A percentile compares a stretch with the other conserved stretches of the same genome.
Evolutionary conservation across 164 flowering plant genomes (phyloP).

Genomic region (Brasenia schreberi): DNA sequence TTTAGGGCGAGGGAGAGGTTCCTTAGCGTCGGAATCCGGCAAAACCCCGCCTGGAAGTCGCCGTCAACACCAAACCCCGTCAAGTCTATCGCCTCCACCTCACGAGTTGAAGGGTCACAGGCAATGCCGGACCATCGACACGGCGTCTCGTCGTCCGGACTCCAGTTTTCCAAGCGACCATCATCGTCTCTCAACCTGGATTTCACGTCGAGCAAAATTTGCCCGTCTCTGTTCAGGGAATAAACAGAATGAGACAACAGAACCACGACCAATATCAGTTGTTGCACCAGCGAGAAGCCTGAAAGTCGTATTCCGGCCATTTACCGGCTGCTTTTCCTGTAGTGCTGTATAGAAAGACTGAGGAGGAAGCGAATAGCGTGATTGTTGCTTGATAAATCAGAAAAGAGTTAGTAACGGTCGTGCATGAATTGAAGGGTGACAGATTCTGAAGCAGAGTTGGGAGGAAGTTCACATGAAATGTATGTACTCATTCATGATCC

Average conservation of each 20-base stretch:
- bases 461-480: neutral
- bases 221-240: constrained; percentile 1
- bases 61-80: constrained; percentile 26
- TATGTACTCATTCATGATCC: neutral
- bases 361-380: neutral
- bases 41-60: constrained; percentile 38
- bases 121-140: constrained; percentile 68
- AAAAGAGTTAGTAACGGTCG: neutral
- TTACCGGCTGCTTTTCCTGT: neutral
- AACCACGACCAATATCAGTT: neutral
- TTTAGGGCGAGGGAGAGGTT: constrained; percentile 32
- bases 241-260: neutral
- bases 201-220: constrained; percentile 7
- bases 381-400: neutral
- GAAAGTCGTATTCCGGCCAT: neutral
- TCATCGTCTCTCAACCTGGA: constrained; percentile 1
- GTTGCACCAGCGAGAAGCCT: neutral
- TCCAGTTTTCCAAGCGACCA: constrained; percentile 8
- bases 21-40: constrained; percentile 40
- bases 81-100: constrained; percentile 27
- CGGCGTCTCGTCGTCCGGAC: constrained; percentile 7
- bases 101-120: constrained; percentile 17
- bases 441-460: neutral
- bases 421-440: neutral
- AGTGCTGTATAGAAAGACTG: neutral